Base-by-base conservation (phyloP, 352 stramenopile species). In the Phytophthora agathidicida region DNA sequence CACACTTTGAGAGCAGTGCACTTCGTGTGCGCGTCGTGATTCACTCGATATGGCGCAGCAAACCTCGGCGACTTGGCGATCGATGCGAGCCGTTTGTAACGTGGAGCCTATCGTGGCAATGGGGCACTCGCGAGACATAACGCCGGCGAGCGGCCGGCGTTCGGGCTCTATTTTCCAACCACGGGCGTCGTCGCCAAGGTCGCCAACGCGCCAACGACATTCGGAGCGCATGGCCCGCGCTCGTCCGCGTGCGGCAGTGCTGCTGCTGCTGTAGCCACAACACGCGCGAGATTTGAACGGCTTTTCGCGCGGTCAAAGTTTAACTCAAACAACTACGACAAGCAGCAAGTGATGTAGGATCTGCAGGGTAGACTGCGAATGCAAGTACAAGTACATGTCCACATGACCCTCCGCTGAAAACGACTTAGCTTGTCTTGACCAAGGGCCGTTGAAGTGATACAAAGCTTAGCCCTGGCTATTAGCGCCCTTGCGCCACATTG, bases 91-190 rank as follows among this genome's bases (percentile, higher is more conserved):
- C 44, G 61, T 75, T 39, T 65, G 66, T 75, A 71, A 75, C 24
- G 55, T 14, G 28, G 31, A 49, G 65, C 59, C 66, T 75, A 68
- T 75, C 66, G 56, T 27, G 28, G 59, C 52, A 63, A 57, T 43
- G 43, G 49, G 28, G 47, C 51, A 68, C 48, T 65, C 31, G 19
- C 23, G 50, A 56, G 46, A 60, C 60, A 74, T 74, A 71, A 39
- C 43, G 26, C 35, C 17, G 37, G 24, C 32, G 37, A 64, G 39
- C 33, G n/a, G 30, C 53, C 19, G 39, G 28, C 24, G 33, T 7
- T 28, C 36, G 42, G 26, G 36, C 36, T 57, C 52, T 70, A 39
- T 54, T 61, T 36, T 51, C n/a, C 35, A 42, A 49, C 20, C 33
- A 27, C 46, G 45, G 46, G 20, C 27, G 16, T 41, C n/a, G 44